Evolutionary conservation across 2,329 filamentous ascomycete species (phyloP).

Genomic region (Botrytis aclada): DNA sequence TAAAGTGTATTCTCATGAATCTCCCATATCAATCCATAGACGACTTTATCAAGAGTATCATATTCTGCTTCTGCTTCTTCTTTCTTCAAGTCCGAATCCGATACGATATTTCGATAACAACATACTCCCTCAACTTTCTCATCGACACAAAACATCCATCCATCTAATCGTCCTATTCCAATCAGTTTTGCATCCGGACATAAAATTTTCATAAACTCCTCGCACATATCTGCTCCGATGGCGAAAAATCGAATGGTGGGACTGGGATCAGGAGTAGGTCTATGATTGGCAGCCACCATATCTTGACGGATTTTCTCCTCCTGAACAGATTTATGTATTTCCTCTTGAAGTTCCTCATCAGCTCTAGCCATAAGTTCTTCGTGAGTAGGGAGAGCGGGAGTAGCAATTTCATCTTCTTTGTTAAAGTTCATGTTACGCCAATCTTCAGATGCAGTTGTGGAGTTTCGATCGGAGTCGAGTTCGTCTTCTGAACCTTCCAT

Average conservation of each 20-base stretch:
- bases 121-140: neutral
- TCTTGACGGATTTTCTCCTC: neutral
- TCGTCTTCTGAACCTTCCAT: neutral
- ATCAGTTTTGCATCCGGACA: neutral
- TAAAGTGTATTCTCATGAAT: neutral
- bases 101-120: neutral
- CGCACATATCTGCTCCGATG: neutral
- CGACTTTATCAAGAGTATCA: neutral
- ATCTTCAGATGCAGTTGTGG: neutral
- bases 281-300: neutral
- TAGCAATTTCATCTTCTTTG: neutral
- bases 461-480: neutral
- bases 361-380: neutral
- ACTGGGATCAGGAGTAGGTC: neutral
- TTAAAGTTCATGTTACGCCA: neutral
- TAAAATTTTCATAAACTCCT: neutral
- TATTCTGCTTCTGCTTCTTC: neutral
- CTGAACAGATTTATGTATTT: neutral
- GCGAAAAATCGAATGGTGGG: neutral
- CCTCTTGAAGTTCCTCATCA: neutral
- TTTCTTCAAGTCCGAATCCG: neutral
- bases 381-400: neutral
- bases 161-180: neutral
- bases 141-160: slow-evolving; percentile 10
- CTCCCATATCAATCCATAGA: neutral